Evolutionary conservation across 202 grass and related monocot species (phyloP), one percentile per base, ranked within the genome.

Genomic region (Thinopyrum obtusiflorum): DNA sequence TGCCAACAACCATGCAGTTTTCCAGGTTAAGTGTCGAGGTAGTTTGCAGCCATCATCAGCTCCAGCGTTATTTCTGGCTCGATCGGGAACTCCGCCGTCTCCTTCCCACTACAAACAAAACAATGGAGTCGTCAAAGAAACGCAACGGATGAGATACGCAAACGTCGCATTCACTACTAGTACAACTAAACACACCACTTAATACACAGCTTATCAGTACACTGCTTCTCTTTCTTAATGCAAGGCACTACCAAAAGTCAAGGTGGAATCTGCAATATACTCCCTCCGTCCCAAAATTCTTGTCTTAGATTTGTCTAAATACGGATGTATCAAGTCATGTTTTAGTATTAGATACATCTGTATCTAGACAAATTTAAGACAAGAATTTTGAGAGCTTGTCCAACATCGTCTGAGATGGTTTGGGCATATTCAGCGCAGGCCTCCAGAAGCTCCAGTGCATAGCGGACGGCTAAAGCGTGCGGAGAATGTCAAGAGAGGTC

Each of bases 21-120:
- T 55, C 29, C 27, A 55, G 46, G 25, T 15, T 94, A 93, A 27
- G 91, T 90, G 84, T 98, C 92, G 11, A 98, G 88, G 85, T 93
- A 98, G 79, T 98, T 95, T 44, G 95, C 95, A 2, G 95, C 93
- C 95, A 98, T 98, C 93, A 95, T 98, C 78, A 98, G 81, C 60
- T 98, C 92, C 80, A 98, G 81, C 20, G 95, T 93, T 25, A 95
- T 92, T 69, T 95, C 89, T 0, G 93, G 93, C 46, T 98, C 95
- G 4, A 95, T 98, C 14, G 76, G 89, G 59, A 98, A 95, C 69
- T 98, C 94, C 0, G 85, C 20, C 2, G 93, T 92, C 42, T 95
- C 93, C 77, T 92, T 95, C 70, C 95, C 95, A 80, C 95, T 98
- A 73, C 81, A 82, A 77, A 46, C 37, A 61, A 33, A 81, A 63